These are phyloP conservation scores for Hansenula sp. DNA, from an alignment of 1,139 yeast species.

Conservation along the genomic window DNA sequence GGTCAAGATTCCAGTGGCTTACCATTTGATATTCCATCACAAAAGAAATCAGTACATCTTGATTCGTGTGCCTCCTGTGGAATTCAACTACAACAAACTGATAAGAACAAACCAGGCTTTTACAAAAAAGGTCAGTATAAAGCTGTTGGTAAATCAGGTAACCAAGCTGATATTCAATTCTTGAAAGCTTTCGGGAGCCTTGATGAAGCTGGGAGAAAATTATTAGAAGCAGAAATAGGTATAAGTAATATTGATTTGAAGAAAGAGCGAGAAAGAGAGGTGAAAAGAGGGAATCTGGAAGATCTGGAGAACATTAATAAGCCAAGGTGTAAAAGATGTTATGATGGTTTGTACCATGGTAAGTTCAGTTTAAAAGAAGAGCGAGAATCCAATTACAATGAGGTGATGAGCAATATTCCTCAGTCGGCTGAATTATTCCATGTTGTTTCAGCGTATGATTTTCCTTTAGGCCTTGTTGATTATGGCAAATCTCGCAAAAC, in stretches of 20 bases:
- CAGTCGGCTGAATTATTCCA: slow-evolving; percentile 48
- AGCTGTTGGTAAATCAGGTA: slow-evolving; percentile 6
- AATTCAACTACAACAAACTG: slow-evolving; percentile 39
- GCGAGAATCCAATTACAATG: slow-evolving; percentile 32
- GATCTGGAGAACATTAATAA: slow-evolving; percentile 6
- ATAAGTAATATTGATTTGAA: neutral
- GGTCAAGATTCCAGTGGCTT: too few species aligned
- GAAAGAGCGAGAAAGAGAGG: neutral
- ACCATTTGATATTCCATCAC: too few species aligned
- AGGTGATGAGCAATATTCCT: slow-evolving; percentile 44
- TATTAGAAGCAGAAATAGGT: slow-evolving; percentile 8
- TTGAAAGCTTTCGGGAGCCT: slow-evolving; percentile 18
- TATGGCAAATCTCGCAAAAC: slow-evolving; percentile 35
- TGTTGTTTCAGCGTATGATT: slow-evolving; percentile 63
- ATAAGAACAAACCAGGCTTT: slow-evolving; percentile 38
- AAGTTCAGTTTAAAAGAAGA: slow-evolving; percentile 34
- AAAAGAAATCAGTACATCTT: too few species aligned
- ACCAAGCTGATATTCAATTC: slow-evolving; percentile 17
- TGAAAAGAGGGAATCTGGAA: slow-evolving; percentile 1
- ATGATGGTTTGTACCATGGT: slow-evolving; percentile 44
- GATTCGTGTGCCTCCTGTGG: slow-evolving; percentile 45
- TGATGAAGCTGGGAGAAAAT: slow-evolving; percentile 18
- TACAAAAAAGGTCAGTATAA: slow-evolving; percentile 26
- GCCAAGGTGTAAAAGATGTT: slow-evolving; percentile 49
- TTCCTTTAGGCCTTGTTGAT: slow-evolving; percentile 55